Conservation (phyloP, 2,329 filamentous ascomycete genomes). For the Fusarium neocosmosporiellum region DNA sequence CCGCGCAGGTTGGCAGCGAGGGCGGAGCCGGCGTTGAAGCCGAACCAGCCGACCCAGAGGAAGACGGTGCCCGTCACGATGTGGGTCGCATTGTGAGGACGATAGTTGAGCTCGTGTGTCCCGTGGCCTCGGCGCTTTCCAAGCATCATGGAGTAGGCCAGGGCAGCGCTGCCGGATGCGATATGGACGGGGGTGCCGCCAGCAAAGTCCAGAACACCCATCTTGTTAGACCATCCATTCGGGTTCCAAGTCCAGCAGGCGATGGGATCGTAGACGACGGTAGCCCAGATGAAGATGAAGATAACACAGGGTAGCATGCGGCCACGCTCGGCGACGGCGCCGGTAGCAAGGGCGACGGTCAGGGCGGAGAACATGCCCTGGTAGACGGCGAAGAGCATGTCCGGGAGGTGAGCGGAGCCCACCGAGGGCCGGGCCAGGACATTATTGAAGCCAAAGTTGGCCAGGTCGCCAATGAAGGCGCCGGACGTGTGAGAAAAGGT, state of each 20-base stretch:
- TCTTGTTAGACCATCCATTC: constrained; percentile 79
- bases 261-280: constrained; percentile 90
- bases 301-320: constrained; percentile 89
- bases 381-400: constrained; percentile 87
- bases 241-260: constrained; percentile 97
- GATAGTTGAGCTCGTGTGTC: constrained; percentile 89
- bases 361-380: constrained; percentile 91
- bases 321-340: constrained; percentile 87
- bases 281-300: constrained; percentile 95
- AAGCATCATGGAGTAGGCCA: constrained; percentile 92
- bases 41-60: constrained; percentile 96
- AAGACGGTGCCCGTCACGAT: constrained; percentile 94
- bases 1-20: constrained; percentile 84
- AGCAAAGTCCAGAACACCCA: constrained; percentile 89
- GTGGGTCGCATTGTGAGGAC: constrained; percentile 92
- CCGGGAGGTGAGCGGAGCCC: constrained; percentile 78
- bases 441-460: constrained; percentile 82
- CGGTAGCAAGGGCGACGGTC: constrained; percentile 86
- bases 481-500: constrained; percentile 83
- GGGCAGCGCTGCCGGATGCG: constrained; percentile 81
- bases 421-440: constrained; percentile 82
- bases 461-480: constrained; percentile 80
- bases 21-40: constrained; percentile 91
- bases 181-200: constrained; percentile 94
- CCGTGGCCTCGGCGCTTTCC: constrained; percentile 87